Conservation (phyloP, 192 early-diverging fungal species). For the Paraglomus occultum region DNA sequence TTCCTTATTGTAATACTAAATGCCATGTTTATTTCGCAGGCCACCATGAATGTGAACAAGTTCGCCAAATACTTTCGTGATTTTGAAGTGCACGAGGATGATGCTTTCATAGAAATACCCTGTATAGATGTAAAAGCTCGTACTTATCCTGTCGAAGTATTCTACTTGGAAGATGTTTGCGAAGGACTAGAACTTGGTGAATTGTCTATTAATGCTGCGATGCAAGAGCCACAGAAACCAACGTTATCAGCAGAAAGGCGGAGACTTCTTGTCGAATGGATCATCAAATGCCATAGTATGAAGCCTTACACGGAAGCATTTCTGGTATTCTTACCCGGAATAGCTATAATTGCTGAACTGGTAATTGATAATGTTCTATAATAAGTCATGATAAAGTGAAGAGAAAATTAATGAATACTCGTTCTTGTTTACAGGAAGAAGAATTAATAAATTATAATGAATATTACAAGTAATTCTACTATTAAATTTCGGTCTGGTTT, state of each 20-base stretch:
- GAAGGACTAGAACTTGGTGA: slow-evolving; percentile 14
- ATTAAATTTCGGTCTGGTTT: background rate
- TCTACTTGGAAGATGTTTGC: slow-evolving; percentile 33
- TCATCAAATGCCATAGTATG: slow-evolving; percentile 20
- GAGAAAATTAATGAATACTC: background rate
- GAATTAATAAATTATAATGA: slow-evolving; percentile 19
- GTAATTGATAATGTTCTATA: background rate
- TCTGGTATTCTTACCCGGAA: slow-evolving; percentile 36
- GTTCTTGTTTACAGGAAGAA: slow-evolving; percentile 25
- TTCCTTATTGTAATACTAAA: background rate
- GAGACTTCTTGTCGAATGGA: slow-evolving; percentile 30
- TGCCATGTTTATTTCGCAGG: background rate
- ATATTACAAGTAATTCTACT: slow-evolving; percentile 9
- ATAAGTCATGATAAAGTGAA: background rate
- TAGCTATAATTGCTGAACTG: slow-evolving; percentile 32
- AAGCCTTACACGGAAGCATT: slow-evolving; percentile 24
- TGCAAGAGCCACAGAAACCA: slow-evolving; percentile 22
- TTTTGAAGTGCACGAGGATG: slow-evolving; percentile 17
- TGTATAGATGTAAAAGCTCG: slow-evolving; percentile 28
- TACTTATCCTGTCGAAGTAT: slow-evolving; percentile 32
- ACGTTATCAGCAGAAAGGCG: slow-evolving; percentile 20
- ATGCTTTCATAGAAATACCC: slow-evolving; percentile 16
- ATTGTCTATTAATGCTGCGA: background rate
- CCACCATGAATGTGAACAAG: slow-evolving; percentile 30
- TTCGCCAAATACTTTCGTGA: slow-evolving; percentile 30